Evolutionary conservation across 2,329 filamentous ascomycete species (phyloP).

Genomic region (Dryadomyces quercus-mongolicae): DNA sequence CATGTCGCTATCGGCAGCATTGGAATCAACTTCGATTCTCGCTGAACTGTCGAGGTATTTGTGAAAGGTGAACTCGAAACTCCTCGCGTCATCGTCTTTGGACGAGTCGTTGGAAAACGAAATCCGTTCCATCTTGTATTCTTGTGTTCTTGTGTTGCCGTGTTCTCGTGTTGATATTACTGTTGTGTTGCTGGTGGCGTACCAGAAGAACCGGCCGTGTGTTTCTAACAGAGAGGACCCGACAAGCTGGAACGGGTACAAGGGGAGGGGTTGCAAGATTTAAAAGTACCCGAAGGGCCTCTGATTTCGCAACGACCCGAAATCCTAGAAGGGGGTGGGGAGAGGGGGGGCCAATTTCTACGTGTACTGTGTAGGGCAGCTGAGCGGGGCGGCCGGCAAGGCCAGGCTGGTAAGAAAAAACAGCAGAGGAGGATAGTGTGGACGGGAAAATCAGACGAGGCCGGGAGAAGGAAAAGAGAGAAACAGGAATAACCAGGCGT

Average conservation of each 20-base stretch:
- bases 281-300: neutral
- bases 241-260: neutral
- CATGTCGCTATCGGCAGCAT: neutral
- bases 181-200: no score
- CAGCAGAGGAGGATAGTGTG: neutral
- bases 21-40: conserved; percentile 15
- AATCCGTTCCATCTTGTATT: neutral
- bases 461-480: neutral
- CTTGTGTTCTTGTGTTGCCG: no score
- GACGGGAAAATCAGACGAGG: neutral
- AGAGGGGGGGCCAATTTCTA: no score
- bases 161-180: no score
- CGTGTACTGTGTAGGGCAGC: no score
- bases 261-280: neutral
- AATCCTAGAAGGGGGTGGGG: no score
- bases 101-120: neutral
- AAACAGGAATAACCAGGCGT: neutral
- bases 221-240: neutral
- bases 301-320: neutral
- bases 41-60: conserved; percentile 13
- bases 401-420: neutral
- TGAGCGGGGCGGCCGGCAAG: neutral
- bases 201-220: neutral
- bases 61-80: conserved; percentile 17
- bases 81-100: neutral